Conservation (phyloP, 768 basidiomycete genomes). For the Panus rudis region DNA sequence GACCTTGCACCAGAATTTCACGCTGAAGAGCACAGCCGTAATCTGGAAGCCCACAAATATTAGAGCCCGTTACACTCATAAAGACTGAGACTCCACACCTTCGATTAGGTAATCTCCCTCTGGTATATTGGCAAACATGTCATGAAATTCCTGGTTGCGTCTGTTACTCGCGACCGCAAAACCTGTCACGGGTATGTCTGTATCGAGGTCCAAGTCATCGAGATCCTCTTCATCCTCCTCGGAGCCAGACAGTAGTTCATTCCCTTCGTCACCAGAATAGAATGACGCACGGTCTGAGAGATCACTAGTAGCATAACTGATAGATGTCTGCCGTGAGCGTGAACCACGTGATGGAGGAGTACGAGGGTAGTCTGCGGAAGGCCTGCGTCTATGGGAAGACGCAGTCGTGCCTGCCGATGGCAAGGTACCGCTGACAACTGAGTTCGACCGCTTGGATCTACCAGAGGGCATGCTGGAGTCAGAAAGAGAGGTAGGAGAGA, state of each 20-base stretch:
- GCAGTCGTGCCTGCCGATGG: conserved; percentile 2
- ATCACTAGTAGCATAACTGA: conserved; percentile 16
- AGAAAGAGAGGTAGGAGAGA: conserved; percentile 16
- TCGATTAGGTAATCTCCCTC: conserved; percentile 98
- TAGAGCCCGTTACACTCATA: background rate
- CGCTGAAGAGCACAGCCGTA: conserved; percentile 96
- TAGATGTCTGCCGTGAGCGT: conserved; percentile 14
- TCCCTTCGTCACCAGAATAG: conserved; percentile 11
- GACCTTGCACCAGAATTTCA: conserved; percentile 94
- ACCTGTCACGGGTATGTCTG: conserved; percentile 85
- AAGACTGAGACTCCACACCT: conserved; percentile 44
- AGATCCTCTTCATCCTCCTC: conserved; percentile 24
- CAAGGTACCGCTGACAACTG: too few species aligned
- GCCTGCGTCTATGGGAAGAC: conserved; percentile 4
- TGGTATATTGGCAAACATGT: conserved; percentile 80
- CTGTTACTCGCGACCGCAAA: conserved; percentile 96
- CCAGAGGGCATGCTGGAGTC: conserved; percentile 7
- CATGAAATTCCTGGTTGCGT: conserved; percentile 93
- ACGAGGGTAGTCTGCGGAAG: conserved; percentile 9
- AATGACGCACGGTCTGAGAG: conserved; percentile 20
- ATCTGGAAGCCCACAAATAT: conserved; percentile 40
- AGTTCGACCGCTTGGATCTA: conserved; percentile 5
- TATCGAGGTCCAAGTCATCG: conserved; percentile 38
- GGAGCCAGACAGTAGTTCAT: too few species aligned
- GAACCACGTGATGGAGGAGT: conserved; percentile 1